A percentile compares a stretch with the other conserved stretches of the same genome.
These are phyloP conservation scores for Beauveria bassiana DNA, from an alignment of 2,329 filamentous ascomycete species.

Conservation along the genomic window DNA sequence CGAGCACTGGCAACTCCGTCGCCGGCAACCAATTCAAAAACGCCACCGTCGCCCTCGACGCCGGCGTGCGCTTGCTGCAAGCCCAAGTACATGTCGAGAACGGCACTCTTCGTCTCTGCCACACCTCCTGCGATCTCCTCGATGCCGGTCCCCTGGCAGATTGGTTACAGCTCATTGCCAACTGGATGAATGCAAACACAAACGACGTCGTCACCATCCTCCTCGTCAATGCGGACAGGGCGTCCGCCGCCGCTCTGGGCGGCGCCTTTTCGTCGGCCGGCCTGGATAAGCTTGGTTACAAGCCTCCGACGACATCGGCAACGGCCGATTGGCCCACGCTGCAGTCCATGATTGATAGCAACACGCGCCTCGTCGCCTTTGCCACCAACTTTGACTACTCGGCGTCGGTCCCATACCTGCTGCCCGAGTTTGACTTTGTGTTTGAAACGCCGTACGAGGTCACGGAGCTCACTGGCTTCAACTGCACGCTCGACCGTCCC, in stretches of 20 bases:
- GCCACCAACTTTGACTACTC: slow-evolving; percentile 46
- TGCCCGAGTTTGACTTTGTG: slow-evolving; percentile 56
- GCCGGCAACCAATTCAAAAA: slow-evolving; percentile 70
- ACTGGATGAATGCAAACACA: slow-evolving; percentile 61
- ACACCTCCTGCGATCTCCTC: slow-evolving; percentile 57
- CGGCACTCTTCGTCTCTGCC: slow-evolving; percentile 59
- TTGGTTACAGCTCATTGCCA: slow-evolving; percentile 58
- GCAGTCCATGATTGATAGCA: slow-evolving; percentile 55
- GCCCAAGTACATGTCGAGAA: slow-evolving; percentile 61
- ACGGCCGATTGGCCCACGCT: slow-evolving; percentile 60
- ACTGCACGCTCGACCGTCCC: slow-evolving; percentile 64
- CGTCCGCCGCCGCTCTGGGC: slow-evolving; percentile 46
- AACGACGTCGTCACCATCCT: slow-evolving; percentile 71
- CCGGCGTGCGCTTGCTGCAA: slow-evolving; percentile 64
- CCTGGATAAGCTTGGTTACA: slow-evolving; percentile 55
- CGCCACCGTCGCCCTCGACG: slow-evolving; percentile 60
- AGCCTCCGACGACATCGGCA: slow-evolving; percentile 36
- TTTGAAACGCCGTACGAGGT: slow-evolving; percentile 70
- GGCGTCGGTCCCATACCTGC: slow-evolving; percentile 45
- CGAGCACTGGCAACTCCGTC: slow-evolving; percentile 50
- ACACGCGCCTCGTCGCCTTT: slow-evolving; percentile 61
- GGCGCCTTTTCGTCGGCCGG: slow-evolving; percentile 48
- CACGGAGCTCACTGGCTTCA: slow-evolving; percentile 55
- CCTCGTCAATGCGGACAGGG: slow-evolving; percentile 61
- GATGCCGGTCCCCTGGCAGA: slow-evolving; percentile 58